Evolutionary conservation across 1,284 basidiomycete genomes (phyloP), one percentile per base, ranked within the genome.

Genomic region (Leccinum cinnamomeum): DNA sequence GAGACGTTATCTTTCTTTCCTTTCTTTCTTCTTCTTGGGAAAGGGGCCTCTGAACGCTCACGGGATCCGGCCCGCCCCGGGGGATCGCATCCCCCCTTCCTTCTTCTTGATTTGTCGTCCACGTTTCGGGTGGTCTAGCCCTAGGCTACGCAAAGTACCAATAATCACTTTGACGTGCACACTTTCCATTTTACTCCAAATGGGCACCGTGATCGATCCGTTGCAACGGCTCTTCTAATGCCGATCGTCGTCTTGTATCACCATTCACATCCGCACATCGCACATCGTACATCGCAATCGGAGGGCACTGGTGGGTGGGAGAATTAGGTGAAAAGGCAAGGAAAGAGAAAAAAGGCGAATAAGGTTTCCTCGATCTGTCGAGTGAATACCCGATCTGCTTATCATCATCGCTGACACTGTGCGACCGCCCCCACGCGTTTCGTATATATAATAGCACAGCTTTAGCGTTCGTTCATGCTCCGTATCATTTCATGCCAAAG

Each of bases 161-260:
- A 12, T 7, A 20, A 20, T 20, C 20, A 46, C 44, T 20, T 20
- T 20, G 10, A 46, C 18, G 18, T 46, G 18, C 44, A 46, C 44
- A 46, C 44, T 20, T 46, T 46, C 44, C 18, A 46, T 20, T 46
- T 20, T 46, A 59, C 58, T 20, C 55, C 65, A 91, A 89, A 88
- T 89, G 80, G 90, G 90, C 8, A 82, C 84, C 48, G 84, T 92
- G 66, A 92, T 92, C 75, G 84, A 89, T 72, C 91, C 91, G 28
- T 70, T 92, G 65, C 80, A 86, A 70, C 89, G 88, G 69, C 69
- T 86, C 64, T 81, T 79, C 64, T 86, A 74, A 59, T 30, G 7
- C 7, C 6, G 16, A 20, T 53, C 23, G 23, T 51, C 23, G 23
- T 14, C 25, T 37, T 37, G 23, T 25, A 51, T 25, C 20, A 51